phyloP scores from a whole-genome alignment of 148 eudicot species.

The Chenopodium album region DNA sequence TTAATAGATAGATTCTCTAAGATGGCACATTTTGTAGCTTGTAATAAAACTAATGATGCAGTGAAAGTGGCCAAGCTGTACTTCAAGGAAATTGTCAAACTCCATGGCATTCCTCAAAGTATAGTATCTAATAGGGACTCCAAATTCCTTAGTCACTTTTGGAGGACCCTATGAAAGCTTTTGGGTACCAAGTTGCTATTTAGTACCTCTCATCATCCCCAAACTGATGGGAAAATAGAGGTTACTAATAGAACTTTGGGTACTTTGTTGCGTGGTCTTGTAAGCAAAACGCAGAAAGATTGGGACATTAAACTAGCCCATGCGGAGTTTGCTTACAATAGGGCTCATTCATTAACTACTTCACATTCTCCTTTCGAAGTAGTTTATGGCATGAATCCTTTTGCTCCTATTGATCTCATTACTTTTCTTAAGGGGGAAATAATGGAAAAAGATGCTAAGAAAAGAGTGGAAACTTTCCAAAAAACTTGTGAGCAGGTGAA shows the following conservation, averaged over 20 bases:
- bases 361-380: not conserved
- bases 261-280: not conserved
- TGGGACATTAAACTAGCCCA: too few relatives aligned
- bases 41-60: too few relatives aligned
- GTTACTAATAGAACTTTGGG: not conserved
- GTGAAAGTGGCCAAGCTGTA: not conserved
- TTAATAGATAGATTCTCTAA: not conserved
- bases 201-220: not conserved
- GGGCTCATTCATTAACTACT: too few relatives aligned
- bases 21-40: not conserved
- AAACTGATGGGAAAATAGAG: not conserved
- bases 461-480: not conserved
- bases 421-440: too few relatives aligned
- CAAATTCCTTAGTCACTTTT: not conserved
- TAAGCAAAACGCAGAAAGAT: not conserved
- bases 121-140: too few relatives aligned
- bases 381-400: not conserved
- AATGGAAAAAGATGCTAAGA: not conserved
- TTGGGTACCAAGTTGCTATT: not conserved
- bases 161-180: not conserved
- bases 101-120: not conserved
- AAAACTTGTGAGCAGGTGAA: not conserved
- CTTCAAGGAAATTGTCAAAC: not conserved
- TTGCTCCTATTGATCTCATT: too few relatives aligned
- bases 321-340: too few relatives aligned